phyloP scores from a whole-genome alignment of 805 yeast genomes.

The Suhomyces prunicola region DNA sequence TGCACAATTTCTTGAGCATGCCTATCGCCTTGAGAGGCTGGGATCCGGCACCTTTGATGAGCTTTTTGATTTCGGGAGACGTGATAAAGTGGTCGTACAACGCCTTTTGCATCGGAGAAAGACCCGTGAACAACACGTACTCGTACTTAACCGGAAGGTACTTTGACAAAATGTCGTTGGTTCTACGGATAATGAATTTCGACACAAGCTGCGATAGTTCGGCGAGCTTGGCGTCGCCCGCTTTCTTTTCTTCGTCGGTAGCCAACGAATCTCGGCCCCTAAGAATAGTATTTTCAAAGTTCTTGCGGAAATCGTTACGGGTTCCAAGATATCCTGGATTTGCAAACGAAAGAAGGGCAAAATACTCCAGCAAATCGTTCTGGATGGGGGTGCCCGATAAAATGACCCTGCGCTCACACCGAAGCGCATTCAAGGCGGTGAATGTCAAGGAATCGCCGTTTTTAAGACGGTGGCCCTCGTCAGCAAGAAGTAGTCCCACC shows the following conservation, averaged over 20 bases:
- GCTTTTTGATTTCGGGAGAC: slow-evolving; percentile 69
- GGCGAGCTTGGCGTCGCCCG: slow-evolving; percentile 65
- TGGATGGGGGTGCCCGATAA: slow-evolving; percentile 97
- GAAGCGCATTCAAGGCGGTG: slow-evolving; percentile 77
- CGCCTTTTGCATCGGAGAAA: slow-evolving; percentile 71
- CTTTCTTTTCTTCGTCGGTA: slow-evolving; percentile 66
- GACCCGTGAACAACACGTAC: slow-evolving; percentile 88
- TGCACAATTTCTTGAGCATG: slow-evolving; percentile 82
- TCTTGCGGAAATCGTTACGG: slow-evolving; percentile 76
- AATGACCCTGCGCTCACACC: slow-evolving; percentile 85
- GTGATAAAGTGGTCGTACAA: slow-evolving; percentile 73
- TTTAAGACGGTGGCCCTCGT: slow-evolving; percentile 43
- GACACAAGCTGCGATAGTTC: slow-evolving; percentile 77
- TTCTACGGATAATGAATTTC: slow-evolving; percentile 87
- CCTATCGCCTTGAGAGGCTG: slow-evolving; percentile 92
- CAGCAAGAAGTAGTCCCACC: slow-evolving; percentile 76
- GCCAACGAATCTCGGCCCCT: slow-evolving; percentile 89
- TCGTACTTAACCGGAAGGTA: slow-evolving; percentile 95
- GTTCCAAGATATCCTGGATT: slow-evolving; percentile 92
- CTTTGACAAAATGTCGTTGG: slow-evolving; percentile 91
- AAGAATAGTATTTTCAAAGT: slow-evolving; percentile 76
- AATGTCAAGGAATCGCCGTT: slow-evolving; percentile 90
- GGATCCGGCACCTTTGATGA: slow-evolving; percentile 65
- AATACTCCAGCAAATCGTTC: slow-evolving; percentile 91
- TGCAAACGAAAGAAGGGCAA: slow-evolving; percentile 84